Conservation (phyloP, 73 alveolate genomes). For the Durusdinium trenchii region DNA sequence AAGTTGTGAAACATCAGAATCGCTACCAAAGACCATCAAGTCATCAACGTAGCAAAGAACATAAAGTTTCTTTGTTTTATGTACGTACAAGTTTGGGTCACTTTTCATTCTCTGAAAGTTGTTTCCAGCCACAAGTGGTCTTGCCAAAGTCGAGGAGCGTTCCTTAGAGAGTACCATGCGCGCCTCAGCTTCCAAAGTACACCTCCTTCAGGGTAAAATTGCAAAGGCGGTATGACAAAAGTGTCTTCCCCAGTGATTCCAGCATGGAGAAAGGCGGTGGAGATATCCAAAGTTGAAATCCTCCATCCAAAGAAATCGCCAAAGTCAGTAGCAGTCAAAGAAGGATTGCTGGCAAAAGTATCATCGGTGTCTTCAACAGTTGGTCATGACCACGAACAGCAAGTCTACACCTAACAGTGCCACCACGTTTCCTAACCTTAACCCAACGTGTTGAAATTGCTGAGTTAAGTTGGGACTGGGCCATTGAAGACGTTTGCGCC, state of each 20-base stretch:
- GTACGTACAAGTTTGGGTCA: slow-evolving; percentile 48
- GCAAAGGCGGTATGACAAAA: neutral
- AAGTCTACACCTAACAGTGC: too few species aligned
- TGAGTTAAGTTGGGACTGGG: too few species aligned
- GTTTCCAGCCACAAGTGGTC: neutral
- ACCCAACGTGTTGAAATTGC: neutral
- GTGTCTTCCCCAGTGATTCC: neutral
- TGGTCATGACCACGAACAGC: neutral
- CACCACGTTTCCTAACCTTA: too few species aligned
- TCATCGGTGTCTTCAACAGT: neutral
- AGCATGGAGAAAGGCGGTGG: slow-evolving; percentile 6
- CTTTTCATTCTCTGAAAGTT: slow-evolving; percentile 26
- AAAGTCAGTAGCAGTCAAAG: neutral
- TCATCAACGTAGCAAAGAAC: slow-evolving; percentile 18
- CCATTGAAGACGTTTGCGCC: neutral
- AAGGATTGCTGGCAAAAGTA: slow-evolving; percentile 1
- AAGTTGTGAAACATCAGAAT: neutral
- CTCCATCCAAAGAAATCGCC: slow-evolving; percentile 3
- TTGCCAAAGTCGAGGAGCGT: slow-evolving; percentile 62
- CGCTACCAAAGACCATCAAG: neutral
- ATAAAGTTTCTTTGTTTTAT: neutral
- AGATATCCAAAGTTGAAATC: neutral
- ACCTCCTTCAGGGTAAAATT: neutral
- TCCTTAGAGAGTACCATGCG: neutral
- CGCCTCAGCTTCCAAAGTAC: slow-evolving; percentile 9